Base-by-base conservation (phyloP, 1,139 yeast species). In the Hansenula lynferdii region DNA sequence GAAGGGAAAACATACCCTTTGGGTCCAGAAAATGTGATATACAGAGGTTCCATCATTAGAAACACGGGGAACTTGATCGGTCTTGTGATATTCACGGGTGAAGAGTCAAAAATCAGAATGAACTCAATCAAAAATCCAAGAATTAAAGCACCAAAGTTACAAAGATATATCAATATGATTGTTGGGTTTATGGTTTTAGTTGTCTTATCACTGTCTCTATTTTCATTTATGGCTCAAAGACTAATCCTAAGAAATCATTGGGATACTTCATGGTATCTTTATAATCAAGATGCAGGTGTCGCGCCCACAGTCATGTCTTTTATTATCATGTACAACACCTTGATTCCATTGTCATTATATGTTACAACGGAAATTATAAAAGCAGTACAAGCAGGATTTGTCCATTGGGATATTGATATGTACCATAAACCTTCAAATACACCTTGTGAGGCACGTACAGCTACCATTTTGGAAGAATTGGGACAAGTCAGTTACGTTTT, bases 291-390 rank as follows among this genome's bases (percentile, higher is more conserved):
- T 51, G 96, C 81, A 0, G 95, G 96, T n/a, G 75, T 77, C 11
- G 94, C 95, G 2, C 85, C 96, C 2, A 86, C 95, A 1, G 70
- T 92, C 35, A 89, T 92, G 96, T 90, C 97, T 2, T 94, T 85
- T 59, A 83, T 94, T 48, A 92, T 94, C 66, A 90, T 94, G 97
- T 92, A 83, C 67, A 92, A 92, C 56, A 92, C 98, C 0, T 72
- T 94, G 65, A 94, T 94, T 57, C 98, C 98, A 0, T 69, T 92
- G 28, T 92, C 98, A 0, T 75, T 94, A 31, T 94, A 94, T 56
- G 98, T 92, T 23, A 89, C 97, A 0, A 85, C 92, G 90, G 99
- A 94, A 57, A 83, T 92, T 44, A 89, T 92, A 54, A 92, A 92
- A 57, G 84, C 85, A 4, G 77, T 84, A 64, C 98, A 94, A 58